Percentiles rank a stretch among this genome's conserved stretches.
phyloP scores from a whole-genome alignment of 768 basidiomycete species.

The Strobilomyces confusus region DNA sequence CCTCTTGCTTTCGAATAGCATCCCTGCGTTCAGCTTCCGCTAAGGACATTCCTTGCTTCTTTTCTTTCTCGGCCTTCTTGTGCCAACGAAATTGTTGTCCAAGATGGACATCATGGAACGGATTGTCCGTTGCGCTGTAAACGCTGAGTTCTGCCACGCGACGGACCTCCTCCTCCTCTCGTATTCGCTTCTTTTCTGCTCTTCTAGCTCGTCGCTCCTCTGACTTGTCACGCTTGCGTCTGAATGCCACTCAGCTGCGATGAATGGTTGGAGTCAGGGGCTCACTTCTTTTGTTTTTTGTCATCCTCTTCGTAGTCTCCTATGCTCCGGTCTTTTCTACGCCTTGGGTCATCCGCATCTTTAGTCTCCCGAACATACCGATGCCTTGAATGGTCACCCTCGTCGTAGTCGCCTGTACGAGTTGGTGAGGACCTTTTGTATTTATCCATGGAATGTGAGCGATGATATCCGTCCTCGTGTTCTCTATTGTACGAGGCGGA shows the following conservation, averaged over 20 bases:
- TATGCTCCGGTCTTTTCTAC: too few relatives aligned
- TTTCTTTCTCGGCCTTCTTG: constrained; percentile 97
- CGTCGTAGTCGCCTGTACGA: constrained; percentile 29
- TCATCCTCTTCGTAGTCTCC: constrained; percentile 25
- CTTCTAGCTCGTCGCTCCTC: constrained; percentile 81
- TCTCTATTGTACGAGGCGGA: constrained; percentile 35
- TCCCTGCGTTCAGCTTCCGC: constrained; percentile 81
- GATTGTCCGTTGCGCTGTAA: constrained; percentile 95
- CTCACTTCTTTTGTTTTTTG: constrained; percentile 47
- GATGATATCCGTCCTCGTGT: constrained; percentile 30
- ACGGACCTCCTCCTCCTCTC: constrained; percentile 86
- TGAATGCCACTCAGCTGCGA: constrained; percentile 28
- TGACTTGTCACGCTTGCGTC: constrained; percentile 84
- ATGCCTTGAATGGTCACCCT: constrained; percentile 24
- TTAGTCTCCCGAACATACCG: constrained; percentile 31
- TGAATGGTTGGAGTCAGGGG: neutral
- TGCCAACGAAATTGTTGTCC: constrained; percentile 98
- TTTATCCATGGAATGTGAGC: constrained; percentile 34
- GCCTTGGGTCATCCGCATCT: constrained; percentile 28
- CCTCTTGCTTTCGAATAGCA: constrained; percentile 77
- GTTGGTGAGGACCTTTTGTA: constrained; percentile 29
- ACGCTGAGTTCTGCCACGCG: constrained; percentile 93
- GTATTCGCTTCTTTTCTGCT: constrained; percentile 79
- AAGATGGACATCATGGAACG: constrained; percentile 96
- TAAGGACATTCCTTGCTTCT: constrained; percentile 75